These are phyloP conservation scores for Malassezia obtusa DNA, from an alignment of 1,284 basidiomycete species.

Conservation along the genomic window DNA sequence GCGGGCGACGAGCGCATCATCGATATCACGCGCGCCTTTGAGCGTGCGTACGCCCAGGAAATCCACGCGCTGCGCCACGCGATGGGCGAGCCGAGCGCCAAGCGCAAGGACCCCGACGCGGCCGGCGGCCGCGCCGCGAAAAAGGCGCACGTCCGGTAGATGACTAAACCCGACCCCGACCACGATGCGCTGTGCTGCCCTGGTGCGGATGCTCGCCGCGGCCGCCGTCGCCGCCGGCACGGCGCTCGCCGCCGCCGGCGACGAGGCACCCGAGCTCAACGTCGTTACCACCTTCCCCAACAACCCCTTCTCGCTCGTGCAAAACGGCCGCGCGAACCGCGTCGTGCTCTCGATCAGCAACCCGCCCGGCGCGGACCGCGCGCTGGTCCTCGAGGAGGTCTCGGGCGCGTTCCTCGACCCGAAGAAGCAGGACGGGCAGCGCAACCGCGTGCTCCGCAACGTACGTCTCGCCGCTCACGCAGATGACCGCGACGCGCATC, in stretches of 20 bases:
- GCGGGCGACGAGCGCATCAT: slow-evolving; percentile 67
- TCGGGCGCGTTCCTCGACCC: slow-evolving; percentile 45
- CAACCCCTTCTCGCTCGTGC: slow-evolving; percentile 40
- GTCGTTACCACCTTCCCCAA: slow-evolving; percentile 42
- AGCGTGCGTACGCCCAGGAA: slow-evolving; percentile 43
- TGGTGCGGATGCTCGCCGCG: background rate
- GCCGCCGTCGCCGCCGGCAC: too few relatives aligned
- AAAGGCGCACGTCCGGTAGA: background rate
- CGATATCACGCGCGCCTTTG: slow-evolving; percentile 47
- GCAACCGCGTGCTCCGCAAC: slow-evolving; percentile 40
- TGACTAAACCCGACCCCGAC: background rate
- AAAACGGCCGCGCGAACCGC: slow-evolving; percentile 44
- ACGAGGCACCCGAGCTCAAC: slow-evolving; percentile 38
- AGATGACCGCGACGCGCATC: slow-evolving; percentile 40
- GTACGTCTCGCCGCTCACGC: slow-evolving; percentile 9
- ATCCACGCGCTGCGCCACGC: slow-evolving; percentile 19
- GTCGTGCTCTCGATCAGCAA: slow-evolving; percentile 40
- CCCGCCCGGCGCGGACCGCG: slow-evolving; percentile 33
- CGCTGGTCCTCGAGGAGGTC: slow-evolving; percentile 33
- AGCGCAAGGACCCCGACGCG: background rate
- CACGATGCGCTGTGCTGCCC: background rate
- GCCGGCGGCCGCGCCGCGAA: background rate
- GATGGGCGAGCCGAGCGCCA: background rate
- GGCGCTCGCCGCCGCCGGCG: slow-evolving; percentile 5
- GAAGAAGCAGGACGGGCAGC: slow-evolving; percentile 34